phyloP scores from a whole-genome alignment of 202 grass and related monocot genomes.

The Carex sylvatica region DNA sequence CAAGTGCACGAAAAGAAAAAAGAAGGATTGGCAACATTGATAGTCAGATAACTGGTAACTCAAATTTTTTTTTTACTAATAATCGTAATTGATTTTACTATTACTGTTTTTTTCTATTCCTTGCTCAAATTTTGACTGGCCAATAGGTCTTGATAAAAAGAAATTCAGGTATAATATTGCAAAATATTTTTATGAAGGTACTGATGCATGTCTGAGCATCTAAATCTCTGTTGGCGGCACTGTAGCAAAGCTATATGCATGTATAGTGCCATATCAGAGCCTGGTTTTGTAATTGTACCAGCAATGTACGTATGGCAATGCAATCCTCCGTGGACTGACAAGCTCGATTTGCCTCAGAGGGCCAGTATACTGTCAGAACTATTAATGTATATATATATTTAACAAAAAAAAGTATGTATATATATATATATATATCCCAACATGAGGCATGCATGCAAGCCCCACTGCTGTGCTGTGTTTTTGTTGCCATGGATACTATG shows the following conservation, averaged over 20 bases:
- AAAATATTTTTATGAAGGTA: background rate
- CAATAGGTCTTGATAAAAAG: too few relatives aligned
- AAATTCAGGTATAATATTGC: background rate
- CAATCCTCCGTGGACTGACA: conserved; percentile 20
- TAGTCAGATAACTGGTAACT: too few relatives aligned
- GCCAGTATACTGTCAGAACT: background rate
- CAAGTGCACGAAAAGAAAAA: too few relatives aligned
- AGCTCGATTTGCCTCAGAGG: background rate
- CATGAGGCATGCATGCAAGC: background rate
- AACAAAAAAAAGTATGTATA: too few relatives aligned
- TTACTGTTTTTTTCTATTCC: too few relatives aligned
- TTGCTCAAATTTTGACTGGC: too few relatives aligned
- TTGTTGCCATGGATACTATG: background rate
- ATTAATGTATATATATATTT: background rate
- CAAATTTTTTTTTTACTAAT: too few relatives aligned
- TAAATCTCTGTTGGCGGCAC: background rate
- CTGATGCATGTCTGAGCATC: background rate
- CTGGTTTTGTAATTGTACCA: too few relatives aligned
- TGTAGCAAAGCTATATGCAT: background rate
- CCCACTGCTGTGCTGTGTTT: background rate
- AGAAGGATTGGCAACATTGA: too few relatives aligned
- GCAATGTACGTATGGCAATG: background rate
- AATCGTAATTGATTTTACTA: too few relatives aligned
- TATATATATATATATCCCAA: background rate
- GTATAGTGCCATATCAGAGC: too few relatives aligned